Evolutionary conservation across 495 filamentous ascomycete genomes (phyloP).

Genomic region (Penicillium malachiteum): DNA sequence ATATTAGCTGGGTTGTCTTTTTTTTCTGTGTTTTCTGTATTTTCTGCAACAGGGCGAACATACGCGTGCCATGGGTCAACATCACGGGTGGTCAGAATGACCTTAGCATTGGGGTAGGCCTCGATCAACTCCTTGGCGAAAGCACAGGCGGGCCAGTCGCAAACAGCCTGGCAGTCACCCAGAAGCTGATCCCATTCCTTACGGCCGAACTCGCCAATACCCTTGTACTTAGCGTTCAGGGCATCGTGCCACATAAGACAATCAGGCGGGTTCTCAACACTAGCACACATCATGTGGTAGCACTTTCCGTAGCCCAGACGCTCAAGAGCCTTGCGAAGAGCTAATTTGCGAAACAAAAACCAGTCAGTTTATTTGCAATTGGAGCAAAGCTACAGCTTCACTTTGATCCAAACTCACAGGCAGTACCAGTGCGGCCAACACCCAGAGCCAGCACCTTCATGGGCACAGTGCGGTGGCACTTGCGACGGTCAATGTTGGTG

Average conservation of each 20-base stretch:
- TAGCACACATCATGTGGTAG: constrained; percentile 67
- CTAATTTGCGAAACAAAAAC: constrained; percentile 25
- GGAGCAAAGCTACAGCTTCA: not conserved
- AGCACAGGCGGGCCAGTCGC: constrained; percentile 64
- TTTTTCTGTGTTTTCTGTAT: not conserved
- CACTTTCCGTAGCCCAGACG: constrained; percentile 60
- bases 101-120: constrained; percentile 69
- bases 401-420: constrained; percentile 46
- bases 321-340: constrained; percentile 58
- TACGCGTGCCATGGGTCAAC: constrained; percentile 58
- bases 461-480: constrained; percentile 62
- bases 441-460: constrained; percentile 66
- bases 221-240: constrained; percentile 63
- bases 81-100: constrained; percentile 62
- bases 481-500: constrained; percentile 60
- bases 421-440: constrained; percentile 65
- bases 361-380: not conserved
- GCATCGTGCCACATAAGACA: constrained; percentile 64
- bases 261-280: constrained; percentile 59
- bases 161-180: constrained; percentile 64
- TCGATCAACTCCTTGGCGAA: constrained; percentile 68
- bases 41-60: constrained; percentile 1
- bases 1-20: constrained; percentile 2
- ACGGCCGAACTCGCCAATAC: constrained; percentile 57
- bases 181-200: constrained; percentile 68